Percentiles rank a stretch among this genome's conserved stretches.
These are phyloP conservation scores for Eimeria maxima DNA, from an alignment of 169 alveolate genomes.

Conservation along the genomic window DNA sequence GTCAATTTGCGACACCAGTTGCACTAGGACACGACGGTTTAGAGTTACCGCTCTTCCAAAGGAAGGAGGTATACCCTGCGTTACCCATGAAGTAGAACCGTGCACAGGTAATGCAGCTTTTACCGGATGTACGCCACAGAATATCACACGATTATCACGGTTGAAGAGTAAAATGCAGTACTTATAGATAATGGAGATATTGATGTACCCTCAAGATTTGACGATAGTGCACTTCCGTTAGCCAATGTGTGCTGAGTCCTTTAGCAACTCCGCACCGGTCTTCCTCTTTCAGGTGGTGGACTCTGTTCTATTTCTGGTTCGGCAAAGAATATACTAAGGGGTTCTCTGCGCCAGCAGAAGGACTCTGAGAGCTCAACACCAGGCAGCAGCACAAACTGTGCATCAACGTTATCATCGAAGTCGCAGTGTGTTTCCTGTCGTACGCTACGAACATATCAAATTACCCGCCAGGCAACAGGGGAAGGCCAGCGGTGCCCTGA, in stretches of 20 bases:
- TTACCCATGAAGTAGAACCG: constrained; percentile 37
- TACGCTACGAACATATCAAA: constrained; percentile 34
- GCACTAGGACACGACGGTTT: constrained; percentile 52
- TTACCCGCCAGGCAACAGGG: constrained; percentile 62
- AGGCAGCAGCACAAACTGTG: constrained; percentile 45
- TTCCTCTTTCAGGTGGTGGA: constrained; percentile 28
- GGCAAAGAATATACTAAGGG: no score
- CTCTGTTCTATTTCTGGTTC: constrained; percentile 5
- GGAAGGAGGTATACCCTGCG: constrained; percentile 60
- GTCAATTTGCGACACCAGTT: constrained; percentile 50
- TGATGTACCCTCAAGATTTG: not conserved
- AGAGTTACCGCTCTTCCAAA: constrained; percentile 16
- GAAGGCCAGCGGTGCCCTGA: constrained; percentile 44
- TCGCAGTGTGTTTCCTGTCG: constrained; percentile 54
- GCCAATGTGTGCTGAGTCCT: not conserved
- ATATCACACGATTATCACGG: not conserved
- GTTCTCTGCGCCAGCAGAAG: not conserved
- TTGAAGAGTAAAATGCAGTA: not conserved
- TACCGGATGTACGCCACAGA: not conserved
- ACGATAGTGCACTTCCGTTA: not conserved
- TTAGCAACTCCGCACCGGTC: not conserved
- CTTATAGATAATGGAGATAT: not conserved
- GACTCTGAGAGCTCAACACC: not conserved
- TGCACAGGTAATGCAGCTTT: constrained; percentile 38
- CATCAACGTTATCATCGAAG: constrained; percentile 25